These are phyloP conservation scores for Penicillium hordei DNA, from an alignment of 2,329 filamentous ascomycete species.

Conservation along the genomic window DNA sequence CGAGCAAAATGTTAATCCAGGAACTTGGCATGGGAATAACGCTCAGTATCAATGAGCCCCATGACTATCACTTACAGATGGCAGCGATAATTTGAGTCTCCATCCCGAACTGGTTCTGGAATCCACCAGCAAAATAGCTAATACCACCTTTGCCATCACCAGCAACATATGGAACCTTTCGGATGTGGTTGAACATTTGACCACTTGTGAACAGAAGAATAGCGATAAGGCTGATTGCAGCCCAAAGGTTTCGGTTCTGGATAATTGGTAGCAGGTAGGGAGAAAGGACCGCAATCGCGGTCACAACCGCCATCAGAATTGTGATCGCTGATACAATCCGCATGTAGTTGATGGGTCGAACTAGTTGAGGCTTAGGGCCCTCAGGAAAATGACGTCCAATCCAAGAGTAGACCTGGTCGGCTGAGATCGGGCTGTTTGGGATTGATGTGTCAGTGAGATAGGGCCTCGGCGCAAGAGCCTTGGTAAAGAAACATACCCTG, in stretches of 20 bases:
- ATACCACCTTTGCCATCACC: constrained; percentile 83
- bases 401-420: constrained; percentile 78
- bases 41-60: constrained; percentile 4
- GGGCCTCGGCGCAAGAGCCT: neutral
- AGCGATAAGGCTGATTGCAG: constrained; percentile 79
- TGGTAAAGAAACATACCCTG: constrained; percentile 59
- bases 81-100: constrained; percentile 95
- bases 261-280: constrained; percentile 79
- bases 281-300: constrained; percentile 67
- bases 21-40: neutral
- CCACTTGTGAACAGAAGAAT: constrained; percentile 93
- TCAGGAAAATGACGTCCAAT: constrained; percentile 74
- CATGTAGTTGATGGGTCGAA: constrained; percentile 83
- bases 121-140: constrained; percentile 85
- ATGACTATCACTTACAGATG: constrained; percentile 68
- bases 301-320: constrained; percentile 67
- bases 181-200: constrained; percentile 99
- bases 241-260: constrained; percentile 92
- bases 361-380: constrained; percentile 72
- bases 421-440: constrained; percentile 62
- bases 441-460: constrained; percentile 8
- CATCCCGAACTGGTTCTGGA: constrained; percentile 89
- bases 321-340: constrained; percentile 69
- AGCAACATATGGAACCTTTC: constrained; percentile 88
- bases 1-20: constrained; percentile 14